phyloP scores from a whole-genome alignment of 345 rosid genomes.

The Salix viminalis region DNA sequence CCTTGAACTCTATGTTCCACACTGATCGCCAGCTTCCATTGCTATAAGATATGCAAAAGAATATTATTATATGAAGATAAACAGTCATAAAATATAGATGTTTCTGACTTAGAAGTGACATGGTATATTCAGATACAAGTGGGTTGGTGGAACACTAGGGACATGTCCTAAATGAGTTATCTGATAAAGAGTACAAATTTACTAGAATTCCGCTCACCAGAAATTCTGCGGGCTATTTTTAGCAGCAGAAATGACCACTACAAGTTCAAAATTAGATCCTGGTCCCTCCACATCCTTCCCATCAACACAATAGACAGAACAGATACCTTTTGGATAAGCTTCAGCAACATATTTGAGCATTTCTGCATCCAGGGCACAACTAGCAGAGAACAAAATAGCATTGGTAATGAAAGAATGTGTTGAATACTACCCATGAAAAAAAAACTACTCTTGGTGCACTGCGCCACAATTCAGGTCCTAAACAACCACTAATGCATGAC shows the following conservation, averaged over 20 bases:
- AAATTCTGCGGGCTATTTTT: conserved; percentile 91
- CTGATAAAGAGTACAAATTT: neutral
- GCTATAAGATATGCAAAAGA: conserved; percentile 35
- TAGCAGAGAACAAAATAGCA: conserved; percentile 31
- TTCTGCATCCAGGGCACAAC: conserved; percentile 84
- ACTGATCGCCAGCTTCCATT: conserved; percentile 94
- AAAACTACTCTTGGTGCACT: neutral
- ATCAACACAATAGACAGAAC: conserved; percentile 63
- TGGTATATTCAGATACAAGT: neutral
- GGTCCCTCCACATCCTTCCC: conserved; percentile 86
- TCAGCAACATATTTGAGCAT: conserved; percentile 74
- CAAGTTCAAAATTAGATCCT: conserved; percentile 84
- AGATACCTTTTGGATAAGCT: conserved; percentile 88
- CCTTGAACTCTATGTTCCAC: conserved; percentile 81
- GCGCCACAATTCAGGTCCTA: neutral
- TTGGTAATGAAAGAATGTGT: neutral
- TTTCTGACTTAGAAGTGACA: neutral
- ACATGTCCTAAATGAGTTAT: neutral
- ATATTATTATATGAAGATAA: conserved; percentile 8
- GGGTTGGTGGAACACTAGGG: neutral
- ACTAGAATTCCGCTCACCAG: conserved; percentile 51
- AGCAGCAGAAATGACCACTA: conserved; percentile 75
- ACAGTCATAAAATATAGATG: neutral
- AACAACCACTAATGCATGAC: neutral
- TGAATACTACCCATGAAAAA: neutral